Conservation (phyloP, 805 yeast species). For the Candida yuanshanica region DNA sequence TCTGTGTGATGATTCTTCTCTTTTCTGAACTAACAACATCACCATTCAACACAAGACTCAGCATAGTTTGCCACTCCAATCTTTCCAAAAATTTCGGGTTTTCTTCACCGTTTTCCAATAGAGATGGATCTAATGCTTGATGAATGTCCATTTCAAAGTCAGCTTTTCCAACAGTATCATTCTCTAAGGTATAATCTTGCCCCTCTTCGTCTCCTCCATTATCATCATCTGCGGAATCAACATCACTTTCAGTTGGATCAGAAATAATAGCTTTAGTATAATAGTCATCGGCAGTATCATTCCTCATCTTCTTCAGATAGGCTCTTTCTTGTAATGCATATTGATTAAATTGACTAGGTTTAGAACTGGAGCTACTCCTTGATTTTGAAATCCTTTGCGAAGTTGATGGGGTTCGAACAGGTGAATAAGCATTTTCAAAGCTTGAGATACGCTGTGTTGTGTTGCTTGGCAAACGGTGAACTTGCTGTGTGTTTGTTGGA, state of each 20-base stretch:
- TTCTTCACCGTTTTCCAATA: conserved; percentile 18
- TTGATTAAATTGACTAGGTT: conserved; percentile 15
- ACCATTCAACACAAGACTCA: conserved; percentile 85
- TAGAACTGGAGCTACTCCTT: conserved; percentile 8
- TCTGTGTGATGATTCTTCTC: conserved; percentile 57
- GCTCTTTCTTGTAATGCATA: conserved; percentile 53
- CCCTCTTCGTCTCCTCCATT: conserved; percentile 24
- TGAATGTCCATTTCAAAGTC: conserved; percentile 44
- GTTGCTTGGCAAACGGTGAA: conserved; percentile 15
- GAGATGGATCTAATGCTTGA: conserved; percentile 16
- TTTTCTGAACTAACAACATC: conserved; percentile 92
- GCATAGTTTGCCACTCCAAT: conserved; percentile 94
- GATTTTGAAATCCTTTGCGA: conserved; percentile 14
- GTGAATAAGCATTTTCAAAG: conserved; percentile 19
- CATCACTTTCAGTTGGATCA: conserved; percentile 30
- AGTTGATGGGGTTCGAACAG: conserved; percentile 22
- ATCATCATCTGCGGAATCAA: conserved; percentile 27
- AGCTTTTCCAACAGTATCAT: conserved; percentile 29
- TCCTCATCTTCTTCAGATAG: conserved; percentile 56
- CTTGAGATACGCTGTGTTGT: conserved; percentile 16
- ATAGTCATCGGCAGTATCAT: conserved; percentile 61
- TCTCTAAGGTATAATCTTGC: conserved; percentile 6
- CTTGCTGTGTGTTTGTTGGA: conserved; percentile 14
- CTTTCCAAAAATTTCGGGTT: conserved; percentile 56
- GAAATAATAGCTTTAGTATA: conserved; percentile 60